A percentile compares a stretch with the other conserved stretches of the same genome.
These are phyloP conservation scores for Solanum megistacrolobum DNA, from an alignment of 257 asterid genomes.

Conservation along the genomic window DNA sequence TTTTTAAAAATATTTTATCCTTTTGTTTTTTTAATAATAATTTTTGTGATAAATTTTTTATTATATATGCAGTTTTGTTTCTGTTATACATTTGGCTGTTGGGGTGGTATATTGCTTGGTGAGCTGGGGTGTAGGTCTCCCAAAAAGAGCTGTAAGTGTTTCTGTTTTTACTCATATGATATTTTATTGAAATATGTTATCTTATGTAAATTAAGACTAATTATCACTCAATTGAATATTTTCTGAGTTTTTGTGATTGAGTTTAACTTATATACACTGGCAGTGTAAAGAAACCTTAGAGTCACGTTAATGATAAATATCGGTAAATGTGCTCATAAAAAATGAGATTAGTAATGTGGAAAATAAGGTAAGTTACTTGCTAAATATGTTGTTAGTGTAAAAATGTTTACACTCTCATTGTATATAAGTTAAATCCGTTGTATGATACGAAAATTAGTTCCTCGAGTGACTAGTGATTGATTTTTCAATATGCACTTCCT, in stretches of 20 bases:
- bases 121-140: slow-evolving; percentile 85
- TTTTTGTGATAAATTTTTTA: not conserved
- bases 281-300: not conserved
- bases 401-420: not conserved
- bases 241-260: not conserved
- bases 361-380: not conserved
- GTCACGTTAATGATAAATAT: not conserved
- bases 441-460: not conserved
- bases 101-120: slow-evolving; percentile 67
- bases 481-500: not conserved
- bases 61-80: slow-evolving; percentile 53
- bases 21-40: not conserved
- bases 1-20: not conserved
- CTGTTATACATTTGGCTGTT: slow-evolving; percentile 66
- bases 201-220: not conserved
- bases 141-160: slow-evolving; percentile 90
- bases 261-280: not conserved
- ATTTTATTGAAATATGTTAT: not conserved
- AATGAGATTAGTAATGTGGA: not conserved
- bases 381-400: not conserved
- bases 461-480: not conserved
- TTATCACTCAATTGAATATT: not conserved
- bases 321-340: not conserved
- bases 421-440: not conserved
- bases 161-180: not conserved